Percentiles rank a stretch among this genome's conserved stretches.
phyloP scores from a whole-genome alignment of 2,329 filamentous ascomycete genomes.

The Aspergillus sp. region DNA sequence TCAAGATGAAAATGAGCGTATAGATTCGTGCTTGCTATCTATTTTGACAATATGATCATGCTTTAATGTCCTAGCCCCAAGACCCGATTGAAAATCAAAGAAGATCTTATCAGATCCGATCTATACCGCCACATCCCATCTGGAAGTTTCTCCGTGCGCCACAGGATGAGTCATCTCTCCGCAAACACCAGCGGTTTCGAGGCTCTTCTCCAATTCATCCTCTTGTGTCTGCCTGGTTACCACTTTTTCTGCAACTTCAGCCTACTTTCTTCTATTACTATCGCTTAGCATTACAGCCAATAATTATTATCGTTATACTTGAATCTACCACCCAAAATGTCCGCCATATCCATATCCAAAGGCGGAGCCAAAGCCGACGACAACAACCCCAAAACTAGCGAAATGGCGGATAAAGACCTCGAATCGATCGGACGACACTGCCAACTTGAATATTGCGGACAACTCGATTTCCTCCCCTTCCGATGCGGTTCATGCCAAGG shows the following conservation, averaged over 20 bases:
- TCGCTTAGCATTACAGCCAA: neutral
- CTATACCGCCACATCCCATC: neutral
- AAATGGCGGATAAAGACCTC: conserved; percentile 59
- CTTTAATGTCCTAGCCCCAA: no score
- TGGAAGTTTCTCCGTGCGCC: neutral
- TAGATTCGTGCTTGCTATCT: conserved; percentile 29
- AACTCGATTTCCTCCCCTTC: conserved; percentile 94
- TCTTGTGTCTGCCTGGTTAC: neutral
- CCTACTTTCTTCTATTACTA: neutral
- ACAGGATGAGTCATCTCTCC: neutral
- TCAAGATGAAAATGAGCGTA: conserved; percentile 99
- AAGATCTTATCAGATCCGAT: neutral
- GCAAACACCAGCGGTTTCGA: neutral
- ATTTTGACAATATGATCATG: no score
- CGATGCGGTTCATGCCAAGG: conserved; percentile 77
- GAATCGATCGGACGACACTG: conserved; percentile 85
- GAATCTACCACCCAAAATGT: conserved; percentile 9
- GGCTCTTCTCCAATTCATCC: neutral
- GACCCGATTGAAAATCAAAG: neutral
- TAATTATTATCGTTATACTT: neutral
- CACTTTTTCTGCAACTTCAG: neutral
- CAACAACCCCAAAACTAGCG: conserved; percentile 24
- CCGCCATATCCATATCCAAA: conserved; percentile 19
- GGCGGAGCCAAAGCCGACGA: conserved; percentile 8
- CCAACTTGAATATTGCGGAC: conserved; percentile 82